Evolutionary conservation across 192 early-diverging fungal species (phyloP), one percentile per base, ranked within the genome.

Genomic region (Rhizophagus clarus): DNA sequence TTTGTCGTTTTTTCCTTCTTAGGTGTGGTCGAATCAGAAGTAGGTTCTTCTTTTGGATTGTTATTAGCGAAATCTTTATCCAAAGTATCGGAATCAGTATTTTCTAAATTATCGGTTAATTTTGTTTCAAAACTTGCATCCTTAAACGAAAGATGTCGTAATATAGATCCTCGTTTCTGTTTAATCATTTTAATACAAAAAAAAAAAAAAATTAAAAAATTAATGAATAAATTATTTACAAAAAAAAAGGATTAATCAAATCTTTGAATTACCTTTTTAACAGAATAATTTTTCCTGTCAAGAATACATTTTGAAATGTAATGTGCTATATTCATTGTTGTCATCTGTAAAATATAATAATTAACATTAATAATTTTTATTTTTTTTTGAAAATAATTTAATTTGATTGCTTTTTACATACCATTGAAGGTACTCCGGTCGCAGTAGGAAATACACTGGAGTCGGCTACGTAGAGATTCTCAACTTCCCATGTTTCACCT

Each of bases 401-500:
- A 73, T 49, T 51, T 24, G 1, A 24, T 26, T 67, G 8, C 37
- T 31, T 17, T 31, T 17, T 2, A 67, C 11, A 67, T 68, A 88
- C 84, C 88, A 91, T 91, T 12, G 90, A 89, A 72, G 93, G 91
- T 72, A 94, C 93, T 82, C 94, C 94, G 72, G 83, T 86, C 1
- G 93, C 88, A 4, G 93, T 91, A 7, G 94, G 93, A 80, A 94
- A 92, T 40, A 92, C 29, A 17, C 87, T 90, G 1, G 92, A 89
- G 81, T 95, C 93, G 17, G 90, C 89, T 2, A 95, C 91, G 81
- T 91, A 95, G 34, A 94, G 85, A 40, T 88, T 85, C 80, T 92
- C 86, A 69, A 92, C 83, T 72, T 94, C 94, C 91, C 91, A 95
- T 2, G 90, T 88, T 78, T 93, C 88, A 15, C 94, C 94, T 1